A percentile compares a stretch with the other conserved stretches of the same genome.
Evolutionary conservation across 2,329 filamentous ascomycete species (phyloP).

Genomic region (Talaromyces sp.): DNA sequence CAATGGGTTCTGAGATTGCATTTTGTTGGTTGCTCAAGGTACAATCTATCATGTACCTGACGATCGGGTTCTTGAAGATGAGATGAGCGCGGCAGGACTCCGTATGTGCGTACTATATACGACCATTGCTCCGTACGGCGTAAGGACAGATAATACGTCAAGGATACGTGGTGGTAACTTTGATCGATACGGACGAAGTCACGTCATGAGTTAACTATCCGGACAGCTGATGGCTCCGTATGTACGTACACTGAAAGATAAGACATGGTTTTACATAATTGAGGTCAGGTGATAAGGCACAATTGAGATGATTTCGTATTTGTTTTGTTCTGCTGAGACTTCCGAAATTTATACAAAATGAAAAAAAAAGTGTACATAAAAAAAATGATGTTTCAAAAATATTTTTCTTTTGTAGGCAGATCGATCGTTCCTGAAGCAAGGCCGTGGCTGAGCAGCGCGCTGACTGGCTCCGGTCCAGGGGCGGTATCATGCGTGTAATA

Average conservation of each 20-base stretch:
- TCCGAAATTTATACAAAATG: background rate
- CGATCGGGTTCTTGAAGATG: conserved; percentile 13
- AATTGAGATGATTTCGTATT: background rate
- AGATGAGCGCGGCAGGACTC: background rate
- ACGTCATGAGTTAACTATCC: conserved; percentile 7
- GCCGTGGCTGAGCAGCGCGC: conserved; percentile 2
- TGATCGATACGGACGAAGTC: background rate
- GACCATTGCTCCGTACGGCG: background rate
- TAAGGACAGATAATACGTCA: background rate
- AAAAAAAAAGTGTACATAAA: background rate
- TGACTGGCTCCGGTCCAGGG: background rate
- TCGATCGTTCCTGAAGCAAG: conserved; percentile 9
- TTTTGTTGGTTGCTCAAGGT: background rate
- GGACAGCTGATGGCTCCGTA: background rate
- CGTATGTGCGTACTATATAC: background rate
- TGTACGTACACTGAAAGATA: background rate
- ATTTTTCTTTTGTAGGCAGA: background rate
- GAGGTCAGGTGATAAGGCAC: background rate
- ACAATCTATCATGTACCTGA: conserved; percentile 14
- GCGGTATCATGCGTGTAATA: background rate
- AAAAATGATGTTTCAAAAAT: background rate
- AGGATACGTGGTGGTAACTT: background rate
- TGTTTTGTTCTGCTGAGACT: background rate
- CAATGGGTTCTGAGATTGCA: background rate
- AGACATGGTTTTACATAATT: background rate